Evolutionary conservation across 2,329 filamentous ascomycete genomes (phyloP), one percentile per base, ranked within the genome.

Genomic region (Venturia effusa): DNA sequence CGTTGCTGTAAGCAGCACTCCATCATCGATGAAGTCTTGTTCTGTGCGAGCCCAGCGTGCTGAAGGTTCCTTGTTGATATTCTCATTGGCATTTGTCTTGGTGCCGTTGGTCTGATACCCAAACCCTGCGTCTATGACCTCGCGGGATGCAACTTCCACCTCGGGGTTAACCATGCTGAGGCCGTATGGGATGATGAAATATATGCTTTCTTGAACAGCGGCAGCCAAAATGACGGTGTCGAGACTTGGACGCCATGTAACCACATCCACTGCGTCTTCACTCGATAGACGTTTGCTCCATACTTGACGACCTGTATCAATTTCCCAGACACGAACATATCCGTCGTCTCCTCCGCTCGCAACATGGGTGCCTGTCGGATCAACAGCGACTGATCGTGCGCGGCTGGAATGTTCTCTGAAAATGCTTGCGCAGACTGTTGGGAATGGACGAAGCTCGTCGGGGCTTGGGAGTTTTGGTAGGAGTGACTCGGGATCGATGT

Each of bases 321-420:
- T 81, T 66, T 94, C 89, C 92, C 93, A 97, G 30, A 99, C 84
- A 64, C 92, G 85, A 30, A 96, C 88, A 24, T 88, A 94, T 39
- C 94, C 93, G 75, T 99, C 95, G 70, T 97, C 92, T 59, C 94
- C 94, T 71, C 93, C 94, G 68, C 88, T 96, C 1, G 94, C 94
- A 65, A 97, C 79, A 81, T 87, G 97, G 66, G 88, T 82, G 51
- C 94, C 92, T 48, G 87, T 86, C 2, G 94, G 92, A 73, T 96
- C 93, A 67, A 97, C 85, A 8, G 90, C 83, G 17, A 96, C 83
- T 61, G 88, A 89, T 61, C 94, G 86, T 41, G 99, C 92, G 63
- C 92, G 86, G 19, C 93, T 93, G 67, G 91, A 85, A 71, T 99
- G 94, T 13, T 93, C 93, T 67, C 85, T 81, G 80, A 94, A 97